Conservation (phyloP, 2,329 filamentous ascomycete genomes). For the Fusarium musae region DNA sequence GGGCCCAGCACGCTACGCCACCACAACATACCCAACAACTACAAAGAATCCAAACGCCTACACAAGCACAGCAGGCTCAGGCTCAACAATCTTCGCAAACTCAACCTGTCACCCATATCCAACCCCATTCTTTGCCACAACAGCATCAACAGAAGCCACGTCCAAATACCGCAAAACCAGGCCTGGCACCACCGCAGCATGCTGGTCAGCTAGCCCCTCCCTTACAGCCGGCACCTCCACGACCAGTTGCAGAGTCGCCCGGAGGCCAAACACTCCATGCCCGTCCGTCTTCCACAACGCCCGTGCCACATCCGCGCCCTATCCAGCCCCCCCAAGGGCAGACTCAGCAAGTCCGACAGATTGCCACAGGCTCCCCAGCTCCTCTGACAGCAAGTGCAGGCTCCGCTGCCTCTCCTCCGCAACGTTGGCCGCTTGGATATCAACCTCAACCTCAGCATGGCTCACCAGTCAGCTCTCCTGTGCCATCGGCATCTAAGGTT, state of each 20-base stretch:
- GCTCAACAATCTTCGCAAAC: slow-evolving; percentile 32
- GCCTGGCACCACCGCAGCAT: slow-evolving; percentile 51
- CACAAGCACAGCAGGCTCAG: slow-evolving; percentile 20
- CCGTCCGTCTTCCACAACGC: slow-evolving; percentile 49
- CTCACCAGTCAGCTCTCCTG: slow-evolving; percentile 41
- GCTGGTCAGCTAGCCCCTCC: slow-evolving; percentile 51
- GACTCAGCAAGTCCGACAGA: slow-evolving; percentile 43
- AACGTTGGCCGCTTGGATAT: slow-evolving; percentile 50
- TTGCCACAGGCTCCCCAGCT: slow-evolving; percentile 48
- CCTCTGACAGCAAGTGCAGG: slow-evolving; percentile 37
- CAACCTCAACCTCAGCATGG: slow-evolving; percentile 46
- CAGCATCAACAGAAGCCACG: slow-evolving; percentile 41
- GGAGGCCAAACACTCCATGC: slow-evolving; percentile 41
- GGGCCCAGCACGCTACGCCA: slow-evolving; percentile 33
- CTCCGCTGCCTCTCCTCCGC: slow-evolving; percentile 45
- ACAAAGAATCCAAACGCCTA: slow-evolving; percentile 33
- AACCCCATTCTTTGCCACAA: slow-evolving; percentile 34
- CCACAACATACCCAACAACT: slow-evolving; percentile 33
- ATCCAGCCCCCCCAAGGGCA: slow-evolving; percentile 47
- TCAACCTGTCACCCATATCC: slow-evolving; percentile 26
- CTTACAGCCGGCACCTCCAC: slow-evolving; percentile 49
- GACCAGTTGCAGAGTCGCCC: slow-evolving; percentile 35
- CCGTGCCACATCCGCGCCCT: slow-evolving; percentile 50
- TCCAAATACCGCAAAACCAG: slow-evolving; percentile 43
- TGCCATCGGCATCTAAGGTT: slow-evolving; percentile 38